These are phyloP conservation scores for Cryptococcus sp. DNA, from an alignment of 1,284 basidiomycete species.

Conservation along the genomic window DNA sequence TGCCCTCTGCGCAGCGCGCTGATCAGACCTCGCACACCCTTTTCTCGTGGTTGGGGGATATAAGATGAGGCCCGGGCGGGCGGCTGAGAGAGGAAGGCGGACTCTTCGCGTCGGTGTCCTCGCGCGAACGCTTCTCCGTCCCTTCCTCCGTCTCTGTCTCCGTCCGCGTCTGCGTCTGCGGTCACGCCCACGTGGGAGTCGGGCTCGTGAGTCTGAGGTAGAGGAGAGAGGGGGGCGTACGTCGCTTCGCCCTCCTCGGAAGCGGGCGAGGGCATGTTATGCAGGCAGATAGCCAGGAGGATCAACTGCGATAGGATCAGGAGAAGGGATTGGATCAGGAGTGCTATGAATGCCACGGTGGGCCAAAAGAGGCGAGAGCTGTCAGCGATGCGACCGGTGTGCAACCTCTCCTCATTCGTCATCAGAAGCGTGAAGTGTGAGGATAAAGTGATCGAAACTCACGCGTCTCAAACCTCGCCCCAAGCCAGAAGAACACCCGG, in stretches of 20 bases:
- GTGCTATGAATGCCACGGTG: constrained; percentile 35
- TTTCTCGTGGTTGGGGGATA: not conserved
- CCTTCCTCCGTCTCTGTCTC: too few species aligned
- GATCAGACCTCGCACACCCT: constrained; percentile 8
- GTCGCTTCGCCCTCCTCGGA: not conserved
- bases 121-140: too few species aligned
- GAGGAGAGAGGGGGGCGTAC: constrained; percentile 34
- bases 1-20: constrained; percentile 3
- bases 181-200: not conserved
- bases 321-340: constrained; percentile 55
- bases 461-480: constrained; percentile 57
- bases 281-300: constrained; percentile 57
- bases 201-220: constrained; percentile 13
- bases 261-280: constrained; percentile 43
- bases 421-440: too few species aligned
- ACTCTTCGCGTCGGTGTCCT: constrained; percentile 10
- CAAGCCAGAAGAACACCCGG: constrained; percentile 57
- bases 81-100: constrained; percentile 13
- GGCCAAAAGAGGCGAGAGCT: constrained; percentile 1
- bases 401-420: not conserved
- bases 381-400: not conserved
- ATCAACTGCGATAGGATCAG: constrained; percentile 57
- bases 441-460: constrained; percentile 10
- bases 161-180: not conserved
- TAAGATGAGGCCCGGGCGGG: not conserved